Evolutionary conservation across 1,284 basidiomycete species (phyloP), one percentile per base, ranked within the genome.

Genomic region (Agaricales sp.): DNA sequence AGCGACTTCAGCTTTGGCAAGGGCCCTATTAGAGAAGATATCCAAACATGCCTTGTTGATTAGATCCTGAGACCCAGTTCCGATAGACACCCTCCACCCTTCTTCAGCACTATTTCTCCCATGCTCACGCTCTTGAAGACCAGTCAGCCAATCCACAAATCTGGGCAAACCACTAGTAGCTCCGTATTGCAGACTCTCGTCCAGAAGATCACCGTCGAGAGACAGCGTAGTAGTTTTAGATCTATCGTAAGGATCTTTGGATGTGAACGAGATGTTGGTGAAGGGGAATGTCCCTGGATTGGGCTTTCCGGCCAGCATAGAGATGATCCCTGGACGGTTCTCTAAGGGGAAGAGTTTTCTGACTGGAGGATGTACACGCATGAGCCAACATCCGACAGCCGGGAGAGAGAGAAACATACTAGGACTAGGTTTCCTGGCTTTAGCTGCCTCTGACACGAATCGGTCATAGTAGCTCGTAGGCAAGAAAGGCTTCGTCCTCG

Each of bases 261-360:
- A 41, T 21, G 50, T 50, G 46, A 63, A 55, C 11, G 63, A 67
- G 45, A 76, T 58, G 19, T 70, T 69, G 11, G 75, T 74, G 58
- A 88, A 77, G 1, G 87, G 86, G 67, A 88, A 90, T 0, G 82
- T 80, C 2, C 65, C 61, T 8, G 79, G 73, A 61, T 87, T 87
- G 38, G 86, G 86, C 61, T 75, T 75, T 20, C 74, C 74, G 0
- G 72, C 73, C 44, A 82, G 73, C 55, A 87, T 73, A 19, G 82
- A 83, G 50, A 88, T 75, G 60, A 86, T 69, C 24, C 77, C 79
- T 0, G 81, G 81, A 6, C 60, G 61, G 19, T 61, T 58, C 59
- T 87, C 85, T 45, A 80, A 68, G 0, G 75, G 77, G 58, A 81
- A 75, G 30, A 87, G 69, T 18, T 53, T 51, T 14, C 56, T 55